Base-by-base conservation (phyloP, 129 eudicot genomes). In the Scalesia atractyloides region DNA sequence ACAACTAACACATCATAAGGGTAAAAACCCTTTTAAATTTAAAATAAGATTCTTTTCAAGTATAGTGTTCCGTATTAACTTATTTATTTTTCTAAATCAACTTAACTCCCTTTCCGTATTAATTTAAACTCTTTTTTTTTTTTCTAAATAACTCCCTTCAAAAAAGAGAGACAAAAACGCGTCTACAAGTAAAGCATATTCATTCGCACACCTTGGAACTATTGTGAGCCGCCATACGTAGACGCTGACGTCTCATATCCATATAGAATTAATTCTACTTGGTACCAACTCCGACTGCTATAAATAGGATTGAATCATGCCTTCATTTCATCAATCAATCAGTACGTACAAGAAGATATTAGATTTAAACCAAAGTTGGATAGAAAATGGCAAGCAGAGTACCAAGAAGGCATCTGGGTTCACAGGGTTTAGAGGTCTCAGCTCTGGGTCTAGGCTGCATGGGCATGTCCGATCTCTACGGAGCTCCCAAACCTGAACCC, bases 351-450 rank as follows among this genome's bases (percentile, higher is more conserved):
- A 19, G 50, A 44, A 44, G 5, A 43, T 19, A 39, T 8, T 39
- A 20, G 44, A 19, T 9, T 8, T 39, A 13, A 66, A 19, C 12
- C 53, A 44, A 22, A 46, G 41, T 1, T 46, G 8, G 0, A 41
- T 7, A 57, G 15, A 50, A 12, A 36, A 58, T 76, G 73, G 41
- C 65, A 57, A 24, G 2, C 37, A 37, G 5, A 37, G 63, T 66
- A 18, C 73, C 68, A 39, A 82, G 68, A 62, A 51, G 76, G 13
- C 75, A 79, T 68, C 58, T 83, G 73, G 87, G 87, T 9, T 83
- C 87, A 22, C 79, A 83, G 49, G 87, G 84, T 17, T 66, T 83
- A 2, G 81, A 74, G 65, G 86, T 82, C 9, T 83, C 87, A 9
- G 72, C 74, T 7, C 87, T 70, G 61, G 86, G 86, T 1, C 73